Percentiles rank a stretch among this genome's conserved stretches.
Evolutionary conservation across 768 basidiomycete species (phyloP).

Genomic region (Kwoniella mangroviensis): DNA sequence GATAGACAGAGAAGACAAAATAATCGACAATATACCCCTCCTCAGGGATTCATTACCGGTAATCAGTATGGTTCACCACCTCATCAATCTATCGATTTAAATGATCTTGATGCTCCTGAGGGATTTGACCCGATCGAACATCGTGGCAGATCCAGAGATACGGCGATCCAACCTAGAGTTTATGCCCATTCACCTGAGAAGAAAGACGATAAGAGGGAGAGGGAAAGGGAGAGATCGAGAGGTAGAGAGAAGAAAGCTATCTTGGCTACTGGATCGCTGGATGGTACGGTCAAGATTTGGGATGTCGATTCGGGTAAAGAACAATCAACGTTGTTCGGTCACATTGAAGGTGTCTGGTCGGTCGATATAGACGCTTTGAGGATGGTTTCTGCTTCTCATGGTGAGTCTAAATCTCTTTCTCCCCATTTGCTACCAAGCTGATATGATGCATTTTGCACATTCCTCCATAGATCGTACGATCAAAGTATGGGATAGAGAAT

Average conservation of each 20-base stretch:
- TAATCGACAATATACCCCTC: slow-evolving; percentile 27
- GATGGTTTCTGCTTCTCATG: slow-evolving; percentile 88
- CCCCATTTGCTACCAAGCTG: not conserved
- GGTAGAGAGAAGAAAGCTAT: slow-evolving; percentile 59
- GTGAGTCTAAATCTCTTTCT: slow-evolving; percentile 60
- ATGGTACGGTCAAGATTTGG: slow-evolving; percentile 96
- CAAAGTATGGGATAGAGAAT: slow-evolving; percentile 92
- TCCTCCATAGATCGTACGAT: slow-evolving; percentile 33
- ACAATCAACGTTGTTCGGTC: slow-evolving; percentile 85
- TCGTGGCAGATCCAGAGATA: slow-evolving; percentile 16
- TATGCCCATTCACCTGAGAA: slow-evolving; percentile 36
- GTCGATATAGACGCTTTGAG: slow-evolving; percentile 90
- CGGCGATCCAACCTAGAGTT: slow-evolving; percentile 36
- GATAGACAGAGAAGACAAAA: slow-evolving; percentile 17
- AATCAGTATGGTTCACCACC: slow-evolving; percentile 19
- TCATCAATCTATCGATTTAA: not conserved
- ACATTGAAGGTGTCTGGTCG: slow-evolving; percentile 98
- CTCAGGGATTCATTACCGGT: slow-evolving; percentile 19
- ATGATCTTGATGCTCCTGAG: slow-evolving; percentile 22
- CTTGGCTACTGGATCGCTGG: slow-evolving; percentile 85
- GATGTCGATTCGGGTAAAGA: slow-evolving; percentile 84
- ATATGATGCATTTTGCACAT: slow-evolving; percentile 6
- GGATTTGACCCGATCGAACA: slow-evolving; percentile 41
- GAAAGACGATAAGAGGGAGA: not conserved
- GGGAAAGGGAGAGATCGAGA: slow-evolving; percentile 15